Evolutionary conservation across 352 stramenopile genomes (phyloP), one percentile per base, ranked within the genome.

Genomic region (Globisporangium cederbergense): DNA sequence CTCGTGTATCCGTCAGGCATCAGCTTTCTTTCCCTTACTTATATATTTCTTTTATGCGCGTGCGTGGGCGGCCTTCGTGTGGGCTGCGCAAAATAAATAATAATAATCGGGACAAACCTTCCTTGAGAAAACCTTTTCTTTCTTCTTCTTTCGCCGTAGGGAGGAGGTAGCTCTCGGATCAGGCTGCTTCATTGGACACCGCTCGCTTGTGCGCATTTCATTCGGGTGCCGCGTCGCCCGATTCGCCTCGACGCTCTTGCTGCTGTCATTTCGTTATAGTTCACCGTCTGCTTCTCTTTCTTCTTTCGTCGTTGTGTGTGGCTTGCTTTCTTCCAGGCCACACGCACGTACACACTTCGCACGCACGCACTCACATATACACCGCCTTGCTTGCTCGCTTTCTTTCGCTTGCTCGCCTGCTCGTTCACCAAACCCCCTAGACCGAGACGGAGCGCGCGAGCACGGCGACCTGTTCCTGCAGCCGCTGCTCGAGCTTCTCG

Each of bases 391-490:
- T 32, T 14, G 18, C 14, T 22, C 13, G 16, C 16, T 38, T 20
- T 28, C 20, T 42, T 42, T 42, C 36, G 36, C 36, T 42, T 10
- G 18, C 16, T 7, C 32, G 6, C 5, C 22, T 25, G 22, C 22
- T 25, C 22, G 22, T 25, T 25, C 22, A 25, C 22, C 22, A 25
- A 25, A 8, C 2, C 11, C 6, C 36, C 11, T 75, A 89, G 9
- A 83, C 75, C 46, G 76, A 83, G 56, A 86, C 79, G 14, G 71
- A 88, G 55, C 77, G 79, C 50, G 83, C 78, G 7, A 92, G 71
- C 9, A 85, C 76, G 22, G 79, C 73, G 36, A 92, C 71, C 47
- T 89, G 78, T 66, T 91, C 80, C 66, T 91, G 81, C 73, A 93
- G 62, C 54, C 75, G 78, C 60, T 70, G 74, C 58, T 91, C 84